A percentile compares a stretch with the other conserved stretches of the same genome.
phyloP scores from a whole-genome alignment of 306 rosid species.

The Leucaena leucocephala region DNA sequence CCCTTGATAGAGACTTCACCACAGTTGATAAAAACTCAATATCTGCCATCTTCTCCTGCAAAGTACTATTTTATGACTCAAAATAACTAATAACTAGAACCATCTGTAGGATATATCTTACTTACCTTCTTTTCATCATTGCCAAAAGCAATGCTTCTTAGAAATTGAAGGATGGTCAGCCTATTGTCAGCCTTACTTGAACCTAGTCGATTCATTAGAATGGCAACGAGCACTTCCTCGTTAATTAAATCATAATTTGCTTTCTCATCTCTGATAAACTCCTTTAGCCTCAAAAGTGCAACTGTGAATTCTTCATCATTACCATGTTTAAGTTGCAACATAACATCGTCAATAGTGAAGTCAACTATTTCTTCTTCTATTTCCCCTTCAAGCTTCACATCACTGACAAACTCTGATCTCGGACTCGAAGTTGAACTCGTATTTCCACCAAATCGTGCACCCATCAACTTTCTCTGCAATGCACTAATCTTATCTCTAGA shows the following conservation, averaged over 20 bases:
- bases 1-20: constrained; percentile 77
- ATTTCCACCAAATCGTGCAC: constrained; percentile 46
- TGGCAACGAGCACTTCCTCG: constrained; percentile 58
- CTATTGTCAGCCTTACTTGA: constrained; percentile 57
- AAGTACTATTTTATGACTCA: constrained; percentile 36
- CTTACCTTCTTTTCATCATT: constrained; percentile 67
- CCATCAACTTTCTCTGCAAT: constrained; percentile 67
- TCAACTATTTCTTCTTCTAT: constrained; percentile 54
- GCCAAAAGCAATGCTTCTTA: constrained; percentile 58
- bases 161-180: constrained; percentile 51
- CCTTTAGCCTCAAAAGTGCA: constrained; percentile 61
- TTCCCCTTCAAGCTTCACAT: constrained; percentile 51
- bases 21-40: constrained; percentile 59
- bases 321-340: constrained; percentile 70
- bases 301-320: constrained; percentile 64
- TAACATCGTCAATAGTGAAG: constrained; percentile 54
- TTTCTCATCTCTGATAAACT: constrained; percentile 47
- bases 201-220: constrained; percentile 67
- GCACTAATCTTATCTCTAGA: constrained; percentile 59
- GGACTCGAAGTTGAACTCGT: constrained; percentile 57
- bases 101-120: constrained; percentile 33
- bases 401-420: constrained; percentile 47
- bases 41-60: constrained; percentile 86
- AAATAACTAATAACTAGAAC: constrained; percentile 35
- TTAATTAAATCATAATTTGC: constrained; percentile 52